Percentiles rank a stretch among this genome's conserved stretches.
Conservation (phyloP, 257 asterid species). For the Petrea volubilis region DNA sequence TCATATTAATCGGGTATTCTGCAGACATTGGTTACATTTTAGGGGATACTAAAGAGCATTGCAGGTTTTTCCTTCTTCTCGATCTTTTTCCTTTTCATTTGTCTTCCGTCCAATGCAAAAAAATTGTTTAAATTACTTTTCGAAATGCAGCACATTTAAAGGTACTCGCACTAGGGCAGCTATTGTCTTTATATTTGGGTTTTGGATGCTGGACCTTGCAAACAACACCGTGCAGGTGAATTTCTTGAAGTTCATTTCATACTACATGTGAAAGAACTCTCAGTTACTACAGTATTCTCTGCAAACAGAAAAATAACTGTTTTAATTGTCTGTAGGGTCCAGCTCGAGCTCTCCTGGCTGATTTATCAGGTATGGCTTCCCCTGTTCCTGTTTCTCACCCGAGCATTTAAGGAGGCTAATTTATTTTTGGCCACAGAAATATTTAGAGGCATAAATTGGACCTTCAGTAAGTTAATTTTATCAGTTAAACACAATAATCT, state of each 20-base stretch:
- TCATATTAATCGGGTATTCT: constrained; percentile 89
- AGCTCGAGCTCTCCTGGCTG: constrained; percentile 99
- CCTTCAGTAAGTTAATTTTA: not conserved
- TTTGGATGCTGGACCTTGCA: constrained; percentile 99
- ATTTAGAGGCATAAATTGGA: not conserved
- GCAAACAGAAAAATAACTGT: constrained; percentile 10
- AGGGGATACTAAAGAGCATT: constrained; percentile 96
- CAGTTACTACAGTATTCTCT: not conserved
- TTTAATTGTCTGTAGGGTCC: constrained; percentile 68
- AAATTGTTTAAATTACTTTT: constrained; percentile 32
- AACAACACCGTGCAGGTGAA: constrained; percentile 98
- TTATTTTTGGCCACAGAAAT: constrained; percentile 7
- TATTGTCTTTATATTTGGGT: constrained; percentile 81
- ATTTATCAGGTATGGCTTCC: constrained; percentile 74
- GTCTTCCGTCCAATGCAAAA: constrained; percentile 15
- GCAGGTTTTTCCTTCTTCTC: constrained; percentile 69
- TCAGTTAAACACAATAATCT: not conserved
- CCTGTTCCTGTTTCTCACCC: constrained; percentile 5
- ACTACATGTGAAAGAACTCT: not conserved
- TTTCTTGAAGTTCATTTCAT: constrained; percentile 15
- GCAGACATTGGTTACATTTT: constrained; percentile 97
- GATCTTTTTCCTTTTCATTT: constrained; percentile 16
- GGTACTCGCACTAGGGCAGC: constrained; percentile 99
- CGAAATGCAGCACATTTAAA: constrained; percentile 81
- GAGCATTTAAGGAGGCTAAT: not conserved